Conservation (phyloP, 257 asterid species). For the Cordia subcordata region DNA sequence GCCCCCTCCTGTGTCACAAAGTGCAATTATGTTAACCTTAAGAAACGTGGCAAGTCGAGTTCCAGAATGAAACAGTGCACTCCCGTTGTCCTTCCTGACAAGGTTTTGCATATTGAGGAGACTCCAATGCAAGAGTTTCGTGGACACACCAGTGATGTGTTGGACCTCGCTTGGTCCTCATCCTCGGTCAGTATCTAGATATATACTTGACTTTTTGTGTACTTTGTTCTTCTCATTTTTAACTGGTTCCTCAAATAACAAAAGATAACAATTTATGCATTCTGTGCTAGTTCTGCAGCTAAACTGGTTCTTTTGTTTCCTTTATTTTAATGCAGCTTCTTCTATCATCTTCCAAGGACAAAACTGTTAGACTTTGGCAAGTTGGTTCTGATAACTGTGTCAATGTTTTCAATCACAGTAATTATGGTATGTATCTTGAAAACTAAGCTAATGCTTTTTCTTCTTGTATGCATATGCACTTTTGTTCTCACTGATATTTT, state of each 20-base stretch:
- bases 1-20: slow-evolving; percentile 17
- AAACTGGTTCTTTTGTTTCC: no score
- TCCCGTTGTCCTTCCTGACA: slow-evolving; percentile 46
- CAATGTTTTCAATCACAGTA: slow-evolving; percentile 57
- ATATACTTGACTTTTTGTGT: neutral
- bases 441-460: neutral
- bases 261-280: no score
- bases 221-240: neutral
- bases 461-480: neutral
- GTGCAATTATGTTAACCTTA: slow-evolving; percentile 17
- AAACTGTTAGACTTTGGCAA: slow-evolving; percentile 70
- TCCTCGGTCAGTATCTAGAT: slow-evolving; percentile 50
- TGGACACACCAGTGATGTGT: slow-evolving; percentile 56
- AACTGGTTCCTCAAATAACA: no score
- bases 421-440: slow-evolving; percentile 55
- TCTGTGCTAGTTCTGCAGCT: neutral
- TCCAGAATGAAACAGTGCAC: slow-evolving; percentile 20
- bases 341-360: slow-evolving; percentile 70
- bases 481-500: no score
- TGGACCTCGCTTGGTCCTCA: slow-evolving; percentile 84
- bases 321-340: slow-evolving; percentile 57
- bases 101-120: slow-evolving; percentile 53
- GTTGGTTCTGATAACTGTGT: slow-evolving; percentile 51
- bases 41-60: slow-evolving; percentile 8
- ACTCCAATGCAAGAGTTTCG: slow-evolving; percentile 43